Evolutionary conservation across 805 yeast genomes (phyloP).

Genomic region (Lachancea sp.): DNA sequence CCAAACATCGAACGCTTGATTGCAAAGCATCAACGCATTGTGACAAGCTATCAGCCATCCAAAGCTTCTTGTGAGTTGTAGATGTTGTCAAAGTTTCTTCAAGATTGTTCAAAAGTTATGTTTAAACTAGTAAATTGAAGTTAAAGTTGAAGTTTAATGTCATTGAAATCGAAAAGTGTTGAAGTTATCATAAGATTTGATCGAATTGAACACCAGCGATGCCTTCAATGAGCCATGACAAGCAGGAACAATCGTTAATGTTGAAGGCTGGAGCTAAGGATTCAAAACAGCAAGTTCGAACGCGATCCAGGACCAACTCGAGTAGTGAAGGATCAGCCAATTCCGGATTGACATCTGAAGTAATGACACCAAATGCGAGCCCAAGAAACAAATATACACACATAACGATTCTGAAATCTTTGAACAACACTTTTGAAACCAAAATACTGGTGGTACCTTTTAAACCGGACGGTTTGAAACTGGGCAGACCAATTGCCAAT

Average conservation of each 20-base stretch:
- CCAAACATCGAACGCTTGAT: slow-evolving; percentile 17
- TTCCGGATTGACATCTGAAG: neutral
- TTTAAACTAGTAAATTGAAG: too few species aligned
- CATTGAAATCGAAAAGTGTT: neutral
- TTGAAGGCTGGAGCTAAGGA: slow-evolving; percentile 1
- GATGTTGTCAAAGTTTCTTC: too few species aligned
- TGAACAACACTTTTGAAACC: slow-evolving; percentile 75
- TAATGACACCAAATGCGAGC: slow-evolving; percentile 5
- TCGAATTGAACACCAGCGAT: neutral
- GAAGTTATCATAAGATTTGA: neutral
- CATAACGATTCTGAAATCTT: slow-evolving; percentile 64
- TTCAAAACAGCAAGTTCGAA: neutral
- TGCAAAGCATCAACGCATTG: slow-evolving; percentile 21
- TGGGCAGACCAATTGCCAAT: slow-evolving; percentile 77
- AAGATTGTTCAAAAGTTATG: too few species aligned
- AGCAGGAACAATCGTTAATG: neutral
- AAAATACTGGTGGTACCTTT: slow-evolving; percentile 76
- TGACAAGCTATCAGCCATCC: slow-evolving; percentile 23
- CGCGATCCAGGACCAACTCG: slow-evolving; percentile 11
- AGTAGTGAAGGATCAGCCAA: slow-evolving; percentile 10
- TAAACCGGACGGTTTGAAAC: slow-evolving; percentile 72
- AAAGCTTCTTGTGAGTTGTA: neutral
- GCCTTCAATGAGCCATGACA: neutral
- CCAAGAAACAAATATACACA: slow-evolving; percentile 37
- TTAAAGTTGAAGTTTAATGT: too few species aligned